A percentile compares a stretch with the other conserved stretches of the same genome.
phyloP scores from a whole-genome alignment of 148 eudicot species.

The Selenicereus undatus region DNA sequence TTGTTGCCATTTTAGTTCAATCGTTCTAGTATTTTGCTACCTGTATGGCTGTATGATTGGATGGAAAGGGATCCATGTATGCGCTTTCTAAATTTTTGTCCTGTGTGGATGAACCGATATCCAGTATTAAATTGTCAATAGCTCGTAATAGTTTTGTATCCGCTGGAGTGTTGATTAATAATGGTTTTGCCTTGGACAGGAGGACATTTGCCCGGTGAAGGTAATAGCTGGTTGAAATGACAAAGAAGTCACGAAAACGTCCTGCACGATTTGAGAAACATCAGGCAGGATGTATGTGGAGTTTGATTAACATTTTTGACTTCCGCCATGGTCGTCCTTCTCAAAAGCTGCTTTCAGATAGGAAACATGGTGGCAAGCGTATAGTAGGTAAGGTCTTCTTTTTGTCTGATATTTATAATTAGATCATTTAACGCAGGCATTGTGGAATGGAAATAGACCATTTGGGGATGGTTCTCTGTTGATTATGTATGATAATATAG shows the following conservation, averaged over 20 bases:
- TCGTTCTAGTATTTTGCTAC: background rate
- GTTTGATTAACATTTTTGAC: conserved; percentile 72
- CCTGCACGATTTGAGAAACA: conserved; percentile 44
- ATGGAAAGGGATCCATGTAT: background rate
- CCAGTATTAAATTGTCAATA: background rate
- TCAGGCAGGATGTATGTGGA: conserved; percentile 85
- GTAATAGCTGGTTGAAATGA: conserved; percentile 39
- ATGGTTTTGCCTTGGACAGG: background rate
- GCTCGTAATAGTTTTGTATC: background rate
- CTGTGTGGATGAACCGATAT: background rate
- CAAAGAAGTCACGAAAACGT: conserved; percentile 58
- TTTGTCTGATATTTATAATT: background rate
- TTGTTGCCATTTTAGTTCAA: background rate
- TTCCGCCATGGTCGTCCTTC: conserved; percentile 69
- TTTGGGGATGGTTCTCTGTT: background rate
- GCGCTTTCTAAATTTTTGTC: background rate
- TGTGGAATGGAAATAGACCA: background rate
- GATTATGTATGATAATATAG: background rate
- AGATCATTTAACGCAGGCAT: background rate
- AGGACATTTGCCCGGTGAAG: conserved; percentile 8
- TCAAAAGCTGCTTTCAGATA: conserved; percentile 60
- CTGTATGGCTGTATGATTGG: background rate
- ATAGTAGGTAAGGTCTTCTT: conserved; percentile 43
- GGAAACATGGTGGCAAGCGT: conserved; percentile 50
- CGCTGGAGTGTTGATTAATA: background rate